Base-by-base conservation (phyloP, 139 green algal species). In the Chlorella sp. region DNA sequence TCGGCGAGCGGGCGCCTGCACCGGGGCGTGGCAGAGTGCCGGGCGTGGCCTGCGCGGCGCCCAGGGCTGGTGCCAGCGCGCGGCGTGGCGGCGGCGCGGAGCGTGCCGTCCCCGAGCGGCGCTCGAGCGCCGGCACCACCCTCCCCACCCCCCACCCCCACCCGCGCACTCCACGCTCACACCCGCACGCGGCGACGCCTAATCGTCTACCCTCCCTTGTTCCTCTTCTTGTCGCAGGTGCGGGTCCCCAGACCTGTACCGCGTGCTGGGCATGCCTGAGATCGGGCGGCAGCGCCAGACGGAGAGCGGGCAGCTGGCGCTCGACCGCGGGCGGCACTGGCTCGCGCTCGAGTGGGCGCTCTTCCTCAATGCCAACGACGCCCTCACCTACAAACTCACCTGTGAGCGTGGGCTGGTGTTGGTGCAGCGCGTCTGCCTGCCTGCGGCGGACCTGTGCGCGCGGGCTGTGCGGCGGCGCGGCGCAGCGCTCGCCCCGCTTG, bases 261-360 rank as follows among this genome's bases (percentile, higher is more conserved):
- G 43, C 7, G 58, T 75, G 23, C 66, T 79, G n/a, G 66, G 51
- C 55, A 80, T 77, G 33, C 65, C 38, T 27, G 51, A 25, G 15
- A 58, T 61, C 35, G 67, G 66, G 66, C 38, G 29, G 67, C 35
- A 63, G 42, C 53, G 64, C 46, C 79, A 87, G 67, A 76, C 80
- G 41, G 79, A 87, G 38, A 84, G 74, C 62, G 80, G 80, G 14
- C 71, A 84, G n/a, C 67, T 86, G 48, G 48, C 83, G 71, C 68
- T 86, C 21, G 46, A 87, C 74, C 66, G 67, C 9, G n/a, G 35
- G 8, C 53, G 56, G 8, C 74, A 87, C 58, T 36, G 68, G 50
- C 51, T 76, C 3, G 67, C 71, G 43, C 61, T 86, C 38, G 81
- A 87, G 62, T 87, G 79, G 79, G 33, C 50, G 33, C 65, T 85